These are phyloP conservation scores for Zostera marina DNA, from an alignment of 116 monocot species.

Conservation along the genomic window DNA sequence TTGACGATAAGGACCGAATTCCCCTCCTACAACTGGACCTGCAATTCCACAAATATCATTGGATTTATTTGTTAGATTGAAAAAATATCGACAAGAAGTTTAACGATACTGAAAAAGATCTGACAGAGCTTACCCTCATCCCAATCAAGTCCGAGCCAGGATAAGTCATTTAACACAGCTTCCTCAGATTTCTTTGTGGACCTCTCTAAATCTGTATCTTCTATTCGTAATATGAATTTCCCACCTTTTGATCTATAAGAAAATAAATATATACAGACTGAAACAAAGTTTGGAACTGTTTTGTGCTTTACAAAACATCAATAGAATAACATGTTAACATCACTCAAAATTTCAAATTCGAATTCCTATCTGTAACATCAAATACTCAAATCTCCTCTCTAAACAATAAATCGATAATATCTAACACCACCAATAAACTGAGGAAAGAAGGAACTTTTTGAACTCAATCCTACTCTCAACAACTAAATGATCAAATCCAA, in stretches of 20 bases:
- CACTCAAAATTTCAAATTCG: too few species aligned
- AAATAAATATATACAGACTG: background rate
- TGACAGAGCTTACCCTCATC: conserved; percentile 57
- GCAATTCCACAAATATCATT: conserved; percentile 5
- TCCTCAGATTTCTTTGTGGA: conserved; percentile 93
- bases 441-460: background rate
- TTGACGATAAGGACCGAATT: conserved; percentile 90
- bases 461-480: background rate
- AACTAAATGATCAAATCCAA: background rate
- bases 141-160: conserved; percentile 98
- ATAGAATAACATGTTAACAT: too few species aligned
- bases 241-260: conserved; percentile 75
- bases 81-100: background rate
- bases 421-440: too few species aligned
- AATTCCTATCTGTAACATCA: too few species aligned
- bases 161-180: conserved; percentile 69
- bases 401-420: too few species aligned
- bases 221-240: conserved; percentile 76
- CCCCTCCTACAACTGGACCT: conserved; percentile 88
- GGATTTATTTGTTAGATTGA: background rate
- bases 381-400: too few species aligned
- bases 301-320: background rate
- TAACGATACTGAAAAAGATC: background rate
- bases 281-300: background rate
- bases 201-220: conserved; percentile 93